Percentiles rank a stretch among this genome's conserved stretches.
Conservation (phyloP, 305 asterid species). For the Fraxinus sp. region DNA sequence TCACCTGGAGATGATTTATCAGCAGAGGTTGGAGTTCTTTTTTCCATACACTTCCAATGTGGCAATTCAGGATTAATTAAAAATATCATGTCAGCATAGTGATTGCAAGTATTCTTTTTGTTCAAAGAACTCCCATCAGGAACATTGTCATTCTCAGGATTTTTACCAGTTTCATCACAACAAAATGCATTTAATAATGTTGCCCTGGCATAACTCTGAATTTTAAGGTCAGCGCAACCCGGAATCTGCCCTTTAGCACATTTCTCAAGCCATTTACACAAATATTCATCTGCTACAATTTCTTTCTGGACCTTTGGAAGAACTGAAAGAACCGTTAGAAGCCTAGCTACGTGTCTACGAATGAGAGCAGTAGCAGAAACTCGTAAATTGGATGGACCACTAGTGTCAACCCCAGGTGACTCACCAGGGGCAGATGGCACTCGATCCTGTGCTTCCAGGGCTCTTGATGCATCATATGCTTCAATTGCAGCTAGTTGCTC, state of each 20-base stretch:
- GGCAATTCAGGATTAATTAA: conserved; percentile 80
- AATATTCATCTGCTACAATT: conserved; percentile 58
- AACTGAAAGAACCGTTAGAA: conserved; percentile 75
- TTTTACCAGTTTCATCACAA: conserved; percentile 40
- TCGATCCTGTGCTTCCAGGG: conserved; percentile 60
- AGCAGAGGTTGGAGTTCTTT: conserved; percentile 27
- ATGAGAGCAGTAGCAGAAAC: conserved; percentile 92
- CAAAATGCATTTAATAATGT: conserved; percentile 75
- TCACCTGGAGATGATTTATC: conserved; percentile 33
- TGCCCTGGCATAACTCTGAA: conserved; percentile 92
- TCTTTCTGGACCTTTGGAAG: conserved; percentile 79
- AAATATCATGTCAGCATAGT: conserved; percentile 73
- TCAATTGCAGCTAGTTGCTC: conserved; percentile 96
- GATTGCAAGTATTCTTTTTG: conserved; percentile 45
- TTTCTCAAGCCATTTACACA: conserved; percentile 90
- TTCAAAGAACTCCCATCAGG: conserved; percentile 32
- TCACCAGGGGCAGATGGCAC: conserved; percentile 47
- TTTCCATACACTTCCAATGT: conserved; percentile 79
- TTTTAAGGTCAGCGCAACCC: conserved; percentile 89
- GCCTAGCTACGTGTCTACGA: conserved; percentile 89
- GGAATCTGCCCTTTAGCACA: conserved; percentile 79
- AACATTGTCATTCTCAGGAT: conserved; percentile 39
- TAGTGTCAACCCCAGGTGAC: conserved; percentile 40
- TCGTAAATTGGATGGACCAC: conserved; percentile 67
- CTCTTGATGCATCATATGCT: conserved; percentile 94